Evolutionary conservation across 352 stramenopile species (phyloP), one percentile per base, ranked within the genome.

Genomic region (Globisporangium camurandrum): DNA sequence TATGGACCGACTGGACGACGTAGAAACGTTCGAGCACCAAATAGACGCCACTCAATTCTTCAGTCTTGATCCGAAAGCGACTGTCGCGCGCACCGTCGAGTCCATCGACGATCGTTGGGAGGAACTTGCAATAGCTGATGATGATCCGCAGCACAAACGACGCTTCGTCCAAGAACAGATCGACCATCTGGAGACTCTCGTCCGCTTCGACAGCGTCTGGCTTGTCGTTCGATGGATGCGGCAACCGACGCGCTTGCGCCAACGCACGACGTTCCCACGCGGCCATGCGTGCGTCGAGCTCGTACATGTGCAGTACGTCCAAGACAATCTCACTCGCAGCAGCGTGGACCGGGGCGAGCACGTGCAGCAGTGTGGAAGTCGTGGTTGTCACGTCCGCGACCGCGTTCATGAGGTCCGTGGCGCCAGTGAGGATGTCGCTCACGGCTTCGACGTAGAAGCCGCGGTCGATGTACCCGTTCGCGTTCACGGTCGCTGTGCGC

Each of bases 121-220:
- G 49, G 33, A 86, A 89, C 10, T 58, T 49, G 3, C 52, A 64
- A 49, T 93, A 93, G 48, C 77, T 86, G 59, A 74, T 73, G 26
- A 89, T 54, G 19, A 88, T 59, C 23, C 79, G 77, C 17, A 90
- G 71, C 39, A 93, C 71, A 61, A 85, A 87, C 19, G 78, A 71
- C 17, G 90, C 41, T 50, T 93, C 80, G 47, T 93, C 83, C 42
- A 93, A 54, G 39, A 88, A 84, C 46, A 91, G 57, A 43, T 93
- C 79, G 44, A 91, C 69, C 83, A 93, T 93, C 57, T 93, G 82
- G 27, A 93, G 61, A 59, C 77, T 90, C 62, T 93, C 83, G 52
- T 93, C 83, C 9, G 80, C 64, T 40, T 91, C 83, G 11, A 79
- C 62, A n/a, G n/a, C n/a, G 12, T 61, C 46, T 14, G 44, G 34